Conservation (phyloP, 495 filamentous ascomycete species). For the Hyaloscypha hepaticicola region DNA sequence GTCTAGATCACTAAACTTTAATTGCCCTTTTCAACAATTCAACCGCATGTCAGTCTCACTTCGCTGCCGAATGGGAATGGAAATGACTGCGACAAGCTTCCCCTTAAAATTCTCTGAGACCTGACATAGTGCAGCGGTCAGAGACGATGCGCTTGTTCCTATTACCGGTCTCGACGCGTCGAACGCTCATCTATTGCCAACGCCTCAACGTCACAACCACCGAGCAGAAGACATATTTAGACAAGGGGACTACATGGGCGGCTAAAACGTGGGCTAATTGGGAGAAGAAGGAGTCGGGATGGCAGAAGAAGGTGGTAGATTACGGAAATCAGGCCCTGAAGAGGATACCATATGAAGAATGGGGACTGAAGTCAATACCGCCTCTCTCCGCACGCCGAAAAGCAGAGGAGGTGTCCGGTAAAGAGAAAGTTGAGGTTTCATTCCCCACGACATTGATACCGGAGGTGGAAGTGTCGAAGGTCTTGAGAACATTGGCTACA, state of each 20-base stretch:
- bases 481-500: constrained; percentile 67
- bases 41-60: neutral
- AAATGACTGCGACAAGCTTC: neutral
- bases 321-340: constrained; percentile 85
- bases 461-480: constrained; percentile 53
- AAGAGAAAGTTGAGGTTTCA: constrained; percentile 68
- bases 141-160: constrained; percentile 85
- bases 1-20: neutral
- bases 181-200: constrained; percentile 92
- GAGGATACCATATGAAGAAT: constrained; percentile 94
- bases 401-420: constrained; percentile 60
- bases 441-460: constrained; percentile 73
- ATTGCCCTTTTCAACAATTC: neutral
- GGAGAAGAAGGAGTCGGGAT: constrained; percentile 80
- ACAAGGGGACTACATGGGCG: constrained; percentile 65
- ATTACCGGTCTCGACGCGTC: constrained; percentile 86
- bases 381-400: constrained; percentile 68
- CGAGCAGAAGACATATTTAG: constrained; percentile 53
- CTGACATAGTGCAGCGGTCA: neutral
- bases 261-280: constrained; percentile 76
- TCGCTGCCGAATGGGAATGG: neutral
- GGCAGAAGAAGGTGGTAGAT: constrained; percentile 80
- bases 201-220: constrained; percentile 52
- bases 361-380: constrained; percentile 91
- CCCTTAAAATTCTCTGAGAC: neutral